These are phyloP conservation scores for Moesziomyces aphidis DNA, from an alignment of 1,284 basidiomycete species.

Conservation along the genomic window DNA sequence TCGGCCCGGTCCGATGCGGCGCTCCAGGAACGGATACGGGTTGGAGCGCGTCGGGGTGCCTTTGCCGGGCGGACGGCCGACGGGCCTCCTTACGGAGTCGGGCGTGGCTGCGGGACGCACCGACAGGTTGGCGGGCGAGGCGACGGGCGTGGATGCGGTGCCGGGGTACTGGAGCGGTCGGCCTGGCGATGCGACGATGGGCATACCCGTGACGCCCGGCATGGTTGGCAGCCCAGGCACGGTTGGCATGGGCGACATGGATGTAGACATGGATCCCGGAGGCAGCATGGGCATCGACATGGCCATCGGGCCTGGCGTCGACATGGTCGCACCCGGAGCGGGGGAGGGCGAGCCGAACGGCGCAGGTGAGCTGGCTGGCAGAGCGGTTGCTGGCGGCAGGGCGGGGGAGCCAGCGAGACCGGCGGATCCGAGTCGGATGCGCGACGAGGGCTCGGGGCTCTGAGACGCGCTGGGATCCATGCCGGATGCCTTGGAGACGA, in stretches of 20 bases:
- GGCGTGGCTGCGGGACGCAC: conserved; percentile 3
- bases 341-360: conserved; percentile 23
- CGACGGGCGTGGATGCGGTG: conserved; percentile 13
- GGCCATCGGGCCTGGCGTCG: conserved; percentile 4
- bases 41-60: conserved; percentile 35
- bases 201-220: conserved; percentile 13
- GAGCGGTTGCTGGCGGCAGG: conserved; percentile 5
- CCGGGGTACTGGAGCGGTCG: conserved; percentile 25
- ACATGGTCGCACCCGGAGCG: neutral
- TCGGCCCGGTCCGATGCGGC: conserved; percentile 41
- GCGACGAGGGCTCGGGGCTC: conserved; percentile 40
- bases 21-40: conserved; percentile 39
- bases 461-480: conserved; percentile 20
- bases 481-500: conserved; percentile 26
- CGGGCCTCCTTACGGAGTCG: conserved; percentile 16
- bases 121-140: conserved; percentile 11
- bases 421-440: conserved; percentile 21
- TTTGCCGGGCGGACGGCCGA: conserved; percentile 39
- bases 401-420: conserved; percentile 29
- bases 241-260: conserved; percentile 23
- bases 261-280: conserved; percentile 17
- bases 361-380: conserved; percentile 20
- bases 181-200: conserved; percentile 19
- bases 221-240: conserved; percentile 5
- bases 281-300: conserved; percentile 40